Evolutionary conservation across 2,329 filamentous ascomycete species (phyloP), one percentile per base, ranked within the genome.

Genomic region (Curvularia verruculosa): DNA sequence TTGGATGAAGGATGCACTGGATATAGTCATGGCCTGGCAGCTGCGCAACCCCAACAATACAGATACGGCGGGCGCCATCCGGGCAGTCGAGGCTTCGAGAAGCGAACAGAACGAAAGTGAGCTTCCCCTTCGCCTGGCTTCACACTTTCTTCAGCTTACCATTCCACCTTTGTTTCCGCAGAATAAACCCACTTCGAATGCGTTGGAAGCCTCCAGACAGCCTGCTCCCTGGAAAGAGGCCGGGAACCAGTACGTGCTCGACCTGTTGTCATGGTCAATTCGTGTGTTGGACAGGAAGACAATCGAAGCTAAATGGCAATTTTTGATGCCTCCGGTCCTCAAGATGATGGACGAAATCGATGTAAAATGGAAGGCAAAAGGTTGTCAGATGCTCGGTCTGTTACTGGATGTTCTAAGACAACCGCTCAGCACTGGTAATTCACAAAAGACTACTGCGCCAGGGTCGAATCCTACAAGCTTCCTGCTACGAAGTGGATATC

Each of bases 1-100:
- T n/a, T 98, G 94, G 94, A 89, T 96, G 83, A 86, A 86, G 52
- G 82, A 83, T 44, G 92, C 92, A 3, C 79, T 96, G 45, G 89
- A 96, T 29, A 81, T 92, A 3, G 90, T 91, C 59, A 85, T 96
- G 76, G 87, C 87, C 59, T 98, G 93, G 92, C 95, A 98, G 76
- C 83, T 98, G 50, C 84, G 91, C 36, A 87, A 98, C 70, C 91
- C 92, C 0, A 82, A 82, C 3, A 81, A 80, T 55, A 85, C 82
- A 3, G 88, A 93, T 60, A 77, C 82, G 28, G 67, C 70, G 29
- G 72, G 73, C 53, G 80, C 79, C 13, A 79, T 83, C 49, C 76
- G 79, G 64, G 78, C 78, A 58, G 79, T 83, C 41, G 76, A 75
- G 66, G 66, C 65, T 55, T 65, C 67, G 46, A 66, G 60, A 61